Evolutionary conservation across 495 filamentous ascomycete genomes (phyloP), one percentile per base, ranked within the genome.

Genomic region (Ramalina peruviana): DNA sequence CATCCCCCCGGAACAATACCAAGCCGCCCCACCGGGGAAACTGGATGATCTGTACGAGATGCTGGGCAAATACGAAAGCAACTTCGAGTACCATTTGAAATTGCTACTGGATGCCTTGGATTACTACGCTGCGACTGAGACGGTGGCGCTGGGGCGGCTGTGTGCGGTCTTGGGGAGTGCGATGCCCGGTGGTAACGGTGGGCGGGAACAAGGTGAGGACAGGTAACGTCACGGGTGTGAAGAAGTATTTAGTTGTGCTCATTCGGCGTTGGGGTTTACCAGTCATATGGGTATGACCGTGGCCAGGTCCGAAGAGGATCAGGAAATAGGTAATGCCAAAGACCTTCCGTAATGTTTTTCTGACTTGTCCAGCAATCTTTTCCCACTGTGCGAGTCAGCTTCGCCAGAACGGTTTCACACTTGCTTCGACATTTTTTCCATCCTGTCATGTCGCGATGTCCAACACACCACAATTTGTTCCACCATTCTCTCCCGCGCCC

Each of bases 81-180:
- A 94, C 63, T 98, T 98, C 63, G 82, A 80, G 48, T 72, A 86
- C 36, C 89, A 96, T 65, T 65, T 98, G 56, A 86, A 88, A 65
- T 92, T 97, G 55, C 62, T 98, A 54, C 73, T 96, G 44, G 90
- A 96, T 65, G 86, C 86, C 43, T 66, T 98, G 57, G 95, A 97
- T 55, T 94, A 97, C 63, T 94, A 94, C 56, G 92, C 92, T 1
- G 90, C 89, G 0, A 98, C 92, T 3, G 92, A 98, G 68, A 97
- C 92, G 54, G 92, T 96, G 26, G 92, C 94, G 21, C 67, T 97
- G 51, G 65, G 95, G 50, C 85, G 90, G 50, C 70, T 98, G 6
- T 89, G 86, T 62, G 85, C 86, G 25, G 63, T 85, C 54, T 59
- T 89, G 59, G 83, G 81, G 51, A 84, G 79, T 38, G 85, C 82